Conservation (phyloP, 1,284 basidiomycete species). For the Sanghuangporus baumii region DNA sequence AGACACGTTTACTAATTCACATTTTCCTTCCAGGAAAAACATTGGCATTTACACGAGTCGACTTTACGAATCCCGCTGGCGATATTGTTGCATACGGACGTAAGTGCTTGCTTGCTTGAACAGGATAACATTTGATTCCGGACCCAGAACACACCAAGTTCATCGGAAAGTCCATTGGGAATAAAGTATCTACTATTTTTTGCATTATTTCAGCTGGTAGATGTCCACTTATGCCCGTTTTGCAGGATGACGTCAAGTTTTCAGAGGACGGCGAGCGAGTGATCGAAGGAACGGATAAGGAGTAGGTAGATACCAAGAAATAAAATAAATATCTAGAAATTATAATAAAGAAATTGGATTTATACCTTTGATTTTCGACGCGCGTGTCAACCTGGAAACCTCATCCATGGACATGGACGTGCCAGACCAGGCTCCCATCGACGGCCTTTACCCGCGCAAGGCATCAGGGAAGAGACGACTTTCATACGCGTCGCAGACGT, state of each 20-base stretch:
- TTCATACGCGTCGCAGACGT: slow-evolving; percentile 14
- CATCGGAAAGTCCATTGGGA: slow-evolving; percentile 66
- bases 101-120: slow-evolving; percentile 39
- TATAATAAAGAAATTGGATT: neutral
- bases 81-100: slow-evolving; percentile 82
- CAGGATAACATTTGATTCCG: slow-evolving; percentile 1
- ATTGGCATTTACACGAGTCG: slow-evolving; percentile 76
- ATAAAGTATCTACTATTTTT: slow-evolving; percentile 41
- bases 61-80: slow-evolving; percentile 67
- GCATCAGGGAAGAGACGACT: slow-evolving; percentile 4
- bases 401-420: slow-evolving; percentile 3
- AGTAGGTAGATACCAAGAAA: slow-evolving; percentile 27
- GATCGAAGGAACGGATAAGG: slow-evolving; percentile 57
- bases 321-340: neutral
- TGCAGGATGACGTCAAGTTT: slow-evolving; percentile 73
- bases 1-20: neutral
- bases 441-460: slow-evolving; percentile 6
- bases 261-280: slow-evolving; percentile 72
- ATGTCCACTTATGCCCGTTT: slow-evolving; percentile 10
- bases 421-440: slow-evolving; percentile 15
- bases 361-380: neutral
- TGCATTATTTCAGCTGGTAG: neutral
- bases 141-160: slow-evolving; percentile 81
- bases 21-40: slow-evolving; percentile 53
- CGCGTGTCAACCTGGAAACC: neutral